Evolutionary conservation across 2,329 filamentous ascomycete species (phyloP), one percentile per base, ranked within the genome.

Genomic region (Shiraia bambusicola): DNA sequence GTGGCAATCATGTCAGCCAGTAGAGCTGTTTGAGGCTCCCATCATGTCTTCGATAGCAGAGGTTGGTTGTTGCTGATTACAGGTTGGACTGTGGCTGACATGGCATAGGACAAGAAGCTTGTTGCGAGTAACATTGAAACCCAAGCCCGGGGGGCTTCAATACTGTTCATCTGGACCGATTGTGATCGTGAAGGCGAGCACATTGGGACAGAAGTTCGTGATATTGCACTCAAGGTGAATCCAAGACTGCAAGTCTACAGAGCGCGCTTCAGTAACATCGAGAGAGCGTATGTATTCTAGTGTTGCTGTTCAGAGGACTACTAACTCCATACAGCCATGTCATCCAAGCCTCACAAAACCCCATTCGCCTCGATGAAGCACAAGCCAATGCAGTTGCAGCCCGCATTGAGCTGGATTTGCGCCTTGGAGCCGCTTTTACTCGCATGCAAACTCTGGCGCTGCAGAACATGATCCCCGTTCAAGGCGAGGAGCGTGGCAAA

Each of bases 131-230:
- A 98, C 62, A 93, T 98, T 59, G 81, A 85, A 54, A 73, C 79
- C 1, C 85, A 95, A 67, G 92, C 93, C 13, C 79, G 79, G 46
- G 79, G 80, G 63, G 78, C 83, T n/a, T 80, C 77, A 40, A 82
- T 84, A 10, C 76, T 98, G 24, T 92, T 94, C 68, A 96, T 98
- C 57, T 98, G 93, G 93, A 98, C 93, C 1, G 93, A 98, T 77
- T 97, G 93, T 69, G 93, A 98, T 75, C 83, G 91, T 40, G 93
- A 98, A 76, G 93, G 93, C 26, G 93, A 98, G 67, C 87, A 97
- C 63, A 98, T 98, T 54, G 93, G 93, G 6, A 79, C 86, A 28
- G 92, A 98, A 67, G 92, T 98, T 47, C 84, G 89, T 31, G 80
- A 87, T 37, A 85, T 92, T 44, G 93, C 93, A 4, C 74, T 77